phyloP scores from a whole-genome alignment of 768 basidiomycete species.

The Serendipita sp. region DNA sequence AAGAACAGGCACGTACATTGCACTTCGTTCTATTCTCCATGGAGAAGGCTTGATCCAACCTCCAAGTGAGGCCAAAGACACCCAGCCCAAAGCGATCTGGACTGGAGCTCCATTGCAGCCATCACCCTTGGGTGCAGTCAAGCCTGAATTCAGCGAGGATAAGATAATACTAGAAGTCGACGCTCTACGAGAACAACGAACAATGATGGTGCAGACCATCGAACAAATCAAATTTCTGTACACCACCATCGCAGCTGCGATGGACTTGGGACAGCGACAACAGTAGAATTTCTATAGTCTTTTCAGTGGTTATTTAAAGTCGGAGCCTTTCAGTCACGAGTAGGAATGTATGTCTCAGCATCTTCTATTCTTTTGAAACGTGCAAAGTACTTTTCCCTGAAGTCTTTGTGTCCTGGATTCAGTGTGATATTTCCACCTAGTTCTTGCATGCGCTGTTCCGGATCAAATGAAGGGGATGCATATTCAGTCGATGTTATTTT shows the following conservation, averaged over 20 bases:
- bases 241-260: slow-evolving; percentile 26
- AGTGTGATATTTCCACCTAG: slow-evolving; percentile 1
- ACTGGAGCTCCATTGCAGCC: slow-evolving; percentile 9
- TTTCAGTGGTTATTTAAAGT: background rate
- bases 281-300: background rate
- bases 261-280: slow-evolving; percentile 1
- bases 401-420: slow-evolving; percentile 75
- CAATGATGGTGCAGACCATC: slow-evolving; percentile 60
- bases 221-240: slow-evolving; percentile 55
- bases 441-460: slow-evolving; percentile 13
- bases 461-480: slow-evolving; percentile 39
- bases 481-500: slow-evolving; percentile 36
- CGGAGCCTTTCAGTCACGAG: background rate
- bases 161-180: slow-evolving; percentile 57
- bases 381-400: slow-evolving; percentile 75
- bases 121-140: slow-evolving; percentile 44
- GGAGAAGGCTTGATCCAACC: slow-evolving; percentile 24
- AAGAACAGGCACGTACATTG: slow-evolving; percentile 74
- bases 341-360: background rate
- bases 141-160: slow-evolving; percentile 33
- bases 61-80: background rate
- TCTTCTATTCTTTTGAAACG: slow-evolving; percentile 31
- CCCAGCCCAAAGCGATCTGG: background rate
- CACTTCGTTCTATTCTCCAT: slow-evolving; percentile 62
- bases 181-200: slow-evolving; percentile 60